phyloP scores from a whole-genome alignment of 2,329 filamentous ascomycete species.

The Paecilomyces dactylethromorphus region DNA sequence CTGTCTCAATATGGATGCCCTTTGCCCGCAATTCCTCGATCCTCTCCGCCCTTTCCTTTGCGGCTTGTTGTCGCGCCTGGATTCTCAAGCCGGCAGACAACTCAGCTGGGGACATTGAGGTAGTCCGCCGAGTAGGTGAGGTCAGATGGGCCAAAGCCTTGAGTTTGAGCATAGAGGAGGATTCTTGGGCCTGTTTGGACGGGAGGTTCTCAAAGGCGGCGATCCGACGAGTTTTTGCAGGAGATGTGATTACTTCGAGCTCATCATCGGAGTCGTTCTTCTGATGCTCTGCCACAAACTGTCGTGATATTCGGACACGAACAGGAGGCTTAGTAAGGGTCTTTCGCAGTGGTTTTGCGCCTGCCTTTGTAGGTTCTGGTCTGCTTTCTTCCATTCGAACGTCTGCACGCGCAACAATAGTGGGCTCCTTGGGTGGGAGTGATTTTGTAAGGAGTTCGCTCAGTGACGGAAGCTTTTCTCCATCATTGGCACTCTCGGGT shows the following conservation, averaged over 20 bases:
- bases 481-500: conserved; percentile 15
- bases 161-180: conserved; percentile 57
- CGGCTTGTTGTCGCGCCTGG: conserved; percentile 73
- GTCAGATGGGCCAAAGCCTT: conserved; percentile 68
- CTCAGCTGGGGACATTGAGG: conserved; percentile 61
- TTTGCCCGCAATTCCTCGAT: conserved; percentile 70
- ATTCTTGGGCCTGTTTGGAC: conserved; percentile 54
- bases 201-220: conserved; percentile 67
- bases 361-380: conserved; percentile 15
- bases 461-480: conserved; percentile 33
- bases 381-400: conserved; percentile 1
- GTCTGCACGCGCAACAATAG: conserved; percentile 2
- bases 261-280: conserved; percentile 44
- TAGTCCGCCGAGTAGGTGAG: conserved; percentile 46
- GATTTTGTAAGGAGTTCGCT: conserved; percentile 26
- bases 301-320: conserved; percentile 34
- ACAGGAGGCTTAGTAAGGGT: conserved; percentile 24
- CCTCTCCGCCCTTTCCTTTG: conserved; percentile 66
- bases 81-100: conserved; percentile 62
- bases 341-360: conserved; percentile 21
- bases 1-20: conserved; percentile 74
- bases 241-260: conserved; percentile 56
- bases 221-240: conserved; percentile 35
- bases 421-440: conserved; percentile 8
- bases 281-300: conserved; percentile 27